Percentiles rank a stretch among this genome's conserved stretches.
Evolutionary conservation across 2,329 filamentous ascomycete species (phyloP).

Genomic region (Cladosporium sp.): DNA sequence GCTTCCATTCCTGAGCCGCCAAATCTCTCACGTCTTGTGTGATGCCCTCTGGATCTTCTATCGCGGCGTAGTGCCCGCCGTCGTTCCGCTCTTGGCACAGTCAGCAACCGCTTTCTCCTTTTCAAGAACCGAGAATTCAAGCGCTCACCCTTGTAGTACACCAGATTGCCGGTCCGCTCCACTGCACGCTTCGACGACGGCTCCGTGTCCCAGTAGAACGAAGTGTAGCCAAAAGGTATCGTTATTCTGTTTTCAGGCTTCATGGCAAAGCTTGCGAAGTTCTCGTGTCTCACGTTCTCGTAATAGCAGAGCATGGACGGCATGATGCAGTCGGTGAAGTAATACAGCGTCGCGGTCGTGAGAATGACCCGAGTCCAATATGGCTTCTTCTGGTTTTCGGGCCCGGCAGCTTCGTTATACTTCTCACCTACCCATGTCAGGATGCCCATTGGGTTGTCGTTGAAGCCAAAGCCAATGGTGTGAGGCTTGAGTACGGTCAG

Average conservation of each 20-base stretch:
- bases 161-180: conserved; percentile 32
- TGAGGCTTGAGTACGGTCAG: conserved; percentile 25
- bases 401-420: conserved; percentile 34
- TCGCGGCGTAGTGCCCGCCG: conserved; percentile 25
- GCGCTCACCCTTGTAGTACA: conserved; percentile 28
- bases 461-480: conserved; percentile 37
- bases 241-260: conserved; percentile 33
- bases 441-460: conserved; percentile 40
- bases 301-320: conserved; percentile 34
- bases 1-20: conserved; percentile 9
- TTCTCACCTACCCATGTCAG: conserved; percentile 42
- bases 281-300: conserved; percentile 34
- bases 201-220: conserved; percentile 33
- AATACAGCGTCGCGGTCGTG: conserved; percentile 32
- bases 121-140: background rate
- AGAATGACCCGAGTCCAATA: conserved; percentile 30
- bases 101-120: background rate
- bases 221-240: conserved; percentile 34
- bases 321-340: conserved; percentile 34
- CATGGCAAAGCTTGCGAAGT: conserved; percentile 33
- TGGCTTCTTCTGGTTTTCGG: conserved; percentile 27
- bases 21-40: conserved; percentile 25
- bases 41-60: conserved; percentile 26
- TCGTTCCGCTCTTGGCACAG: conserved; percentile 15
- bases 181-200: conserved; percentile 31